These are phyloP conservation scores for Pseudocercospora pini-densiflorae DNA, from an alignment of 2,329 filamentous ascomycete species.

Conservation along the genomic window DNA sequence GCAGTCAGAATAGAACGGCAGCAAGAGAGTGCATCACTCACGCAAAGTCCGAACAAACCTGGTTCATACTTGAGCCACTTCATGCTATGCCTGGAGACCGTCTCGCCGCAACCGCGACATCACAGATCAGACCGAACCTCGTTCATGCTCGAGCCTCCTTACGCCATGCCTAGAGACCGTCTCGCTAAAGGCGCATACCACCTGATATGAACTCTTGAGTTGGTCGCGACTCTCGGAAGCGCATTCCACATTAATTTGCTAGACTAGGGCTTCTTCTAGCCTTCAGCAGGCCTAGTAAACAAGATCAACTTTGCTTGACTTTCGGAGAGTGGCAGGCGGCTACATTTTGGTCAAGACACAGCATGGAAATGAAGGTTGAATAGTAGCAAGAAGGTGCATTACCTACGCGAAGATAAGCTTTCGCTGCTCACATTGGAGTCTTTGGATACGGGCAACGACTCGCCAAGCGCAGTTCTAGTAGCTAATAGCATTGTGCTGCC, in stretches of 20 bases:
- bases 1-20: conserved; percentile 69
- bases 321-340: conserved; percentile 75
- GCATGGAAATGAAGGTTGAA: conserved; percentile 85
- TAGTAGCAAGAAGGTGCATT: conserved; percentile 28
- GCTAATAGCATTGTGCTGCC: conserved; percentile 72
- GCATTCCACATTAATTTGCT: conserved; percentile 93
- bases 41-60: conserved; percentile 18
- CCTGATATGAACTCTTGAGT: conserved; percentile 92
- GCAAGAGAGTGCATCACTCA: conserved; percentile 28
- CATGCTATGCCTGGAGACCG: no score
- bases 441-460: conserved; percentile 71
- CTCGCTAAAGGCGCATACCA: conserved; percentile 79
- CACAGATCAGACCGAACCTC: no score
- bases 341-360: conserved; percentile 75
- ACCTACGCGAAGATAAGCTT: conserved; percentile 58
- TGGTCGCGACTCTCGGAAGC: conserved; percentile 87
- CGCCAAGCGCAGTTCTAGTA: conserved; percentile 69
- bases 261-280: conserved; percentile 84
- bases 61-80: no score
- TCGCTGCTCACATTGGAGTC: conserved; percentile 90
- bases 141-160: no score
- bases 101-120: no score
- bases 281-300: conserved; percentile 48
- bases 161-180: no score
- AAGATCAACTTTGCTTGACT: conserved; percentile 81